These are phyloP conservation scores for Pseudoturritis turrita DNA, from an alignment of 345 rosid species.

Conservation along the genomic window DNA sequence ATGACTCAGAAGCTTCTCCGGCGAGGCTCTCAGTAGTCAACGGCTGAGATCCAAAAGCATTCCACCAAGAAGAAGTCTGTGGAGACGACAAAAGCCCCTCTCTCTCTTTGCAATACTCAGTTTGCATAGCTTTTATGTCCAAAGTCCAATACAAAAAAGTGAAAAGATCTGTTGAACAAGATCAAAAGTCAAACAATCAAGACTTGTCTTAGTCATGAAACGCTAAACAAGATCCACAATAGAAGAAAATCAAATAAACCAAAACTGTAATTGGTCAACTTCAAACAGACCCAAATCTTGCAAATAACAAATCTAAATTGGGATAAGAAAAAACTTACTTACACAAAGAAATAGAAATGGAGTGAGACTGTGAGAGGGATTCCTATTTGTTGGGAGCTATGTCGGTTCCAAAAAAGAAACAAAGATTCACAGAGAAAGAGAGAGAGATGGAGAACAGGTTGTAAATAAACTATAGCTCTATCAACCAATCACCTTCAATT, in stretches of 20 bases:
- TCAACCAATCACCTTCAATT: conserved; percentile 54
- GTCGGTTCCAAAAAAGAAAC: conserved; percentile 58
- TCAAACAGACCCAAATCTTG: conserved; percentile 20
- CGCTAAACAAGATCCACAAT: too few relatives aligned
- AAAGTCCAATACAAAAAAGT: too few relatives aligned
- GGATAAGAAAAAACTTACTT: background rate
- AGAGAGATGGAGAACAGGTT: conserved; percentile 26
- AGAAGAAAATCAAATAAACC: too few relatives aligned
- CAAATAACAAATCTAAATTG: background rate
- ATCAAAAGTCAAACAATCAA: too few relatives aligned
- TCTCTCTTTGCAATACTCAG: too few relatives aligned
- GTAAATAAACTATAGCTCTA: conserved; percentile 28
- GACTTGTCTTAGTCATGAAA: too few relatives aligned
- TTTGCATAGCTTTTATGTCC: conserved; percentile 85
- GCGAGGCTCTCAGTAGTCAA: conserved; percentile 41
- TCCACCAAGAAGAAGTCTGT: conserved; percentile 63
- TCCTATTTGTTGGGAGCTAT: conserved; percentile 53
- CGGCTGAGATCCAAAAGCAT: conserved; percentile 48
- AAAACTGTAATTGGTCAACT: too few relatives aligned
- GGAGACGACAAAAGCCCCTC: conserved; percentile 51
- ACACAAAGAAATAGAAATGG: background rate
- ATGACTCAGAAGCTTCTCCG: conserved; percentile 38
- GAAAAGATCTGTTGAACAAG: conserved; percentile 27
- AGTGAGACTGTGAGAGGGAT: conserved; percentile 16
- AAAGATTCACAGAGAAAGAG: conserved; percentile 14